phyloP scores from a whole-genome alignment of 192 early-diverging fungal genomes.

The Backusella mclennaniae region DNA sequence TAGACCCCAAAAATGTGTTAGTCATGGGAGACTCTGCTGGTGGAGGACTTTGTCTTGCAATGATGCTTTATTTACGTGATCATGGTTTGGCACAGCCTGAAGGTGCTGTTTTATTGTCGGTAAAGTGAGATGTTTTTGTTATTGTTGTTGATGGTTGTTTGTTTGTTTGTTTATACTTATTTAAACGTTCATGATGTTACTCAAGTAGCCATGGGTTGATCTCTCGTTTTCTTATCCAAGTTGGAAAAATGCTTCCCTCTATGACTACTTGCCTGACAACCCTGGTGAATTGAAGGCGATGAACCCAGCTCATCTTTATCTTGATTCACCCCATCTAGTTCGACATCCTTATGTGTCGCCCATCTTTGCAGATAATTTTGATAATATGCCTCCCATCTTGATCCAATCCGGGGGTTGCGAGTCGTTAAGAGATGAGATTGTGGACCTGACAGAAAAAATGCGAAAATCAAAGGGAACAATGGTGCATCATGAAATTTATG shows the following conservation, averaged over 20 bases:
- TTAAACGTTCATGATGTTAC: not conserved
- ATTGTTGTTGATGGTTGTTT: not conserved
- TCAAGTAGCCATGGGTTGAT: conserved; percentile 52
- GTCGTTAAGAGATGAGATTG: conserved; percentile 45
- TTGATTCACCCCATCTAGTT: conserved; percentile 32
- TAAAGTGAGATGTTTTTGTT: conserved; percentile 26
- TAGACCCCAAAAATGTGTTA: conserved; percentile 57
- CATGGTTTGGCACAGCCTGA: conserved; percentile 43
- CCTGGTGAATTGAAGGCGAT: conserved; percentile 33
- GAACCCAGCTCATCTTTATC: conserved; percentile 46
- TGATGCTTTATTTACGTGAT: conserved; percentile 63
- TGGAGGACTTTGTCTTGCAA: conserved; percentile 60
- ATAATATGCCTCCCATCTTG: conserved; percentile 45
- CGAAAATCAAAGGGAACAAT: conserved; percentile 8
- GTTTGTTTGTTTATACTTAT: not conserved
- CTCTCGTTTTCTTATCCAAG: conserved; percentile 50
- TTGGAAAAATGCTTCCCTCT: conserved; percentile 40
- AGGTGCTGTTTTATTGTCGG: conserved; percentile 60
- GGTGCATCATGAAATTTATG: conserved; percentile 30
- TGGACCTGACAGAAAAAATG: conserved; percentile 36
- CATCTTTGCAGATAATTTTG: conserved; percentile 43
- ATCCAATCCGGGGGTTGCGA: conserved; percentile 57
- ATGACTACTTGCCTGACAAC: conserved; percentile 36
- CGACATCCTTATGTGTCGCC: conserved; percentile 56
- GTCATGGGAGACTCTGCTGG: conserved; percentile 72